Percentiles rank a stretch among this genome's conserved stretches.
Conservation (phyloP, 1,139 yeast species). For the Lodderomyces pseudojiufengensis region DNA sequence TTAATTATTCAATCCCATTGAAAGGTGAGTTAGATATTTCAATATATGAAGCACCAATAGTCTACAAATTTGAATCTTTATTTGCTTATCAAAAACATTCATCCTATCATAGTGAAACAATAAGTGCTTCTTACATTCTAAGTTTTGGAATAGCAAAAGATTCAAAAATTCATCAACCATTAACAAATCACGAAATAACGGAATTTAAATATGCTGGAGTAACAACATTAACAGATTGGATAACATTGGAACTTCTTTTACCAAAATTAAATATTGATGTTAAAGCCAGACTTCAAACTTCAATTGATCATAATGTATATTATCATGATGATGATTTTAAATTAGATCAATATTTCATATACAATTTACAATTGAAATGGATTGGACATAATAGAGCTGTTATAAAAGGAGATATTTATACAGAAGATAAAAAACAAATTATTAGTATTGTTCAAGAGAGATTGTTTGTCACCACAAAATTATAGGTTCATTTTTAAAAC, state of each 20-base stretch:
- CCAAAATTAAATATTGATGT: conserved; percentile 18
- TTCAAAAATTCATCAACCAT: conserved; percentile 11
- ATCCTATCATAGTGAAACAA: conserved; percentile 5
- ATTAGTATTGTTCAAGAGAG: conserved; percentile 72
- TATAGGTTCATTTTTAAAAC: no score
- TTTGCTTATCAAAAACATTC: conserved; percentile 5
- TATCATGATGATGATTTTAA: conserved; percentile 57
- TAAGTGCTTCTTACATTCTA: conserved; percentile 33
- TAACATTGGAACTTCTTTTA: conserved; percentile 30
- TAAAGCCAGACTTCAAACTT: conserved; percentile 40
- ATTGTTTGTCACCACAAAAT: conserved; percentile 1
- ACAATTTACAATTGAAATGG: conserved; percentile 46
- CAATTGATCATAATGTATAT: conserved; percentile 65
- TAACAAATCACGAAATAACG: conserved; percentile 7
- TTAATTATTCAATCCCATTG: conserved; percentile 1
- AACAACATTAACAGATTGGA: conserved; percentile 60
- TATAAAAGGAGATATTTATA: conserved; percentile 56
- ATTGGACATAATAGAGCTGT: conserved; percentile 54
- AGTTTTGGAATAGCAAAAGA: conserved; percentile 32
- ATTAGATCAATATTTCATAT: conserved; percentile 50
- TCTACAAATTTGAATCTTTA: background rate
- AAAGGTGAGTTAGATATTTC: background rate
- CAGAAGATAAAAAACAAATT: conserved; percentile 47
- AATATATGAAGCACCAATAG: background rate
- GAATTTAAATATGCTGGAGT: conserved; percentile 54